A percentile compares a stretch with the other conserved stretches of the same genome.
phyloP scores from a whole-genome alignment of 768 basidiomycete species.

The Pholiota molesta region DNA sequence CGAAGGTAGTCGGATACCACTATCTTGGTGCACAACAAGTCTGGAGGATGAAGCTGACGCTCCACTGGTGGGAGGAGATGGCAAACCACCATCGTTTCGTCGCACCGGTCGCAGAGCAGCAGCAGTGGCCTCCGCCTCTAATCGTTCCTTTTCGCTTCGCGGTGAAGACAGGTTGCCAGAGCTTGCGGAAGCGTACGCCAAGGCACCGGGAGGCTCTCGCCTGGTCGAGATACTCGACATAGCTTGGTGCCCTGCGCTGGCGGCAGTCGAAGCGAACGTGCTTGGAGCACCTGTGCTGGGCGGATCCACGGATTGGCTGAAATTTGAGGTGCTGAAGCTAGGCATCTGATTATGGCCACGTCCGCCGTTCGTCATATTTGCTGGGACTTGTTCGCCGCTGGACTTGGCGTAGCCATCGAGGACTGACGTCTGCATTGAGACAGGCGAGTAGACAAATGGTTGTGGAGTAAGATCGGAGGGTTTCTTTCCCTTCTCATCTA shows the following conservation, averaged over 20 bases:
- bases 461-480: not conserved
- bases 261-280: not conserved
- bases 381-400: not conserved
- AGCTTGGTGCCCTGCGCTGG: slow-evolving; percentile 3
- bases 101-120: slow-evolving; percentile 7
- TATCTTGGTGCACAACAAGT: slow-evolving; percentile 17
- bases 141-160: slow-evolving; percentile 12
- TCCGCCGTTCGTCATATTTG: not conserved
- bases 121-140: slow-evolving; percentile 14
- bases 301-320: slow-evolving; percentile 3
- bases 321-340: slow-evolving; percentile 13
- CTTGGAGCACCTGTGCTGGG: not conserved
- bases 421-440: slow-evolving; percentile 1
- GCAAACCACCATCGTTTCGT: not conserved
- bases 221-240: not conserved
- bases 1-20: slow-evolving; percentile 16
- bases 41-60: slow-evolving; percentile 1
- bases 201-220: not conserved
- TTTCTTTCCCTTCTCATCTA: not conserved
- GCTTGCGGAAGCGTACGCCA: not conserved
- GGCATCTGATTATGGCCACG: slow-evolving; percentile 11
- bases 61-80: not conserved
- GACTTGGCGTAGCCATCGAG: not conserved
- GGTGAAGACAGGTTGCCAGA: not conserved
- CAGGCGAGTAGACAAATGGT: slow-evolving; percentile 7